Percentiles rank a stretch among this genome's conserved stretches.
phyloP scores from a whole-genome alignment of 495 filamentous ascomycete species.

The Achaetomiella virescens region DNA sequence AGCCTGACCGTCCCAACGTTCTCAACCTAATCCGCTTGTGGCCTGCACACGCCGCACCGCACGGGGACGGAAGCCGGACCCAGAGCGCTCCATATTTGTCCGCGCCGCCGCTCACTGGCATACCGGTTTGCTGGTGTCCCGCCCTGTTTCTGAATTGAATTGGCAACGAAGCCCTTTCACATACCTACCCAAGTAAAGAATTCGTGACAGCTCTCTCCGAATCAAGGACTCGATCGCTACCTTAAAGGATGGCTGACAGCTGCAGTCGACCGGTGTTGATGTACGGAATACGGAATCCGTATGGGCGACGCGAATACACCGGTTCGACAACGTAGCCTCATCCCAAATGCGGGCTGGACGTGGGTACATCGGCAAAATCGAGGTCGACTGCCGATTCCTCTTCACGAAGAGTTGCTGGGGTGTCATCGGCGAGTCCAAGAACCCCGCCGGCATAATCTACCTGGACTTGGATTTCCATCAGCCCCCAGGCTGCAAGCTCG shows the following conservation, averaged over 20 bases:
- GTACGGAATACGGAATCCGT: background rate
- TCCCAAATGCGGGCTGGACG: constrained; percentile 11
- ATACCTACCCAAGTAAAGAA: too few species aligned
- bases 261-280: background rate
- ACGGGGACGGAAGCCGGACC: too few species aligned
- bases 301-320: constrained; percentile 13
- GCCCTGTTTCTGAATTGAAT: too few species aligned
- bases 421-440: constrained; percentile 18
- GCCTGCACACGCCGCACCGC: too few species aligned
- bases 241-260: background rate
- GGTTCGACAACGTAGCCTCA: constrained; percentile 18
- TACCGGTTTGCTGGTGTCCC: too few species aligned
- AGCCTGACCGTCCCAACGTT: too few species aligned
- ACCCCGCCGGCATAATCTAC: constrained; percentile 32
- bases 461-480: constrained; percentile 29
- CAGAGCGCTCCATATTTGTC: too few species aligned
- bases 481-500: constrained; percentile 25
- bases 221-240: too few species aligned
- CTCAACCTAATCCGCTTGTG: too few species aligned
- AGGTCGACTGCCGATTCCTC: constrained; percentile 29
- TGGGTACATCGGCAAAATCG: constrained; percentile 18
- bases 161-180: too few species aligned
- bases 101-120: too few species aligned
- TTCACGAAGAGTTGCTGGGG: constrained; percentile 34
- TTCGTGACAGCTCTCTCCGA: too few species aligned